phyloP scores from a whole-genome alignment of 345 rosid species.

The Hibiscus trionum region DNA sequence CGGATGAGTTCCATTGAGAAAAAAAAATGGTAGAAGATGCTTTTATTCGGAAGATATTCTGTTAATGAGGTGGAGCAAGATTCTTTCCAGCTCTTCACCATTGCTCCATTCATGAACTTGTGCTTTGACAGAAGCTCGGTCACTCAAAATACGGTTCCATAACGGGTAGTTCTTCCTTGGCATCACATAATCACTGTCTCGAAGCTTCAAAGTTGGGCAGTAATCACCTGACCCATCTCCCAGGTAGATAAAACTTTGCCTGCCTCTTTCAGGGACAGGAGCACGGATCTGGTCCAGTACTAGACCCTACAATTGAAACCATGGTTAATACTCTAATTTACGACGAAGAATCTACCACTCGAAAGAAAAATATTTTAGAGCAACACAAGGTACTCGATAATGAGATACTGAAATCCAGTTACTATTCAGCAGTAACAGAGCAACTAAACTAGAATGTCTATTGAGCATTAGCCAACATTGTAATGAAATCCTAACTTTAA shows the following conservation, averaged over 20 bases:
- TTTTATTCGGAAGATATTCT: constrained; percentile 19
- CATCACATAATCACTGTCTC: constrained; percentile 51
- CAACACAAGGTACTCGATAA: not conserved
- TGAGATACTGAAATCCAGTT: not conserved
- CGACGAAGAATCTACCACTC: not conserved
- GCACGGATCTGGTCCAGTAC: constrained; percentile 44
- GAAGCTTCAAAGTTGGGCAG: constrained; percentile 65
- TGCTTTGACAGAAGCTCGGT: constrained; percentile 49
- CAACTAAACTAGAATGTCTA: not conserved
- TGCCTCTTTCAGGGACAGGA: constrained; percentile 19
- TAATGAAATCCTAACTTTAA: not conserved
- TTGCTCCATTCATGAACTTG: constrained; percentile 59
- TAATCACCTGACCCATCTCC: constrained; percentile 87
- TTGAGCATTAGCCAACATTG: not conserved
- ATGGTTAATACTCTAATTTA: not conserved
- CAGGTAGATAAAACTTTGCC: constrained; percentile 46
- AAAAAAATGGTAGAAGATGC: not conserved
- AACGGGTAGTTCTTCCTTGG: constrained; percentile 69
- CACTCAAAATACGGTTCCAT: constrained; percentile 35
- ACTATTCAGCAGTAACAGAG: not conserved
- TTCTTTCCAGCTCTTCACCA: constrained; percentile 48
- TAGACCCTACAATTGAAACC: constrained; percentile 40
- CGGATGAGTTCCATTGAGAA: constrained; percentile 8
- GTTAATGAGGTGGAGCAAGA: constrained; percentile 37
- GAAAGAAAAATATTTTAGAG: not conserved